Conservation (phyloP, 108 stramenopile species). For the Stephanodiscus triporus region DNA sequence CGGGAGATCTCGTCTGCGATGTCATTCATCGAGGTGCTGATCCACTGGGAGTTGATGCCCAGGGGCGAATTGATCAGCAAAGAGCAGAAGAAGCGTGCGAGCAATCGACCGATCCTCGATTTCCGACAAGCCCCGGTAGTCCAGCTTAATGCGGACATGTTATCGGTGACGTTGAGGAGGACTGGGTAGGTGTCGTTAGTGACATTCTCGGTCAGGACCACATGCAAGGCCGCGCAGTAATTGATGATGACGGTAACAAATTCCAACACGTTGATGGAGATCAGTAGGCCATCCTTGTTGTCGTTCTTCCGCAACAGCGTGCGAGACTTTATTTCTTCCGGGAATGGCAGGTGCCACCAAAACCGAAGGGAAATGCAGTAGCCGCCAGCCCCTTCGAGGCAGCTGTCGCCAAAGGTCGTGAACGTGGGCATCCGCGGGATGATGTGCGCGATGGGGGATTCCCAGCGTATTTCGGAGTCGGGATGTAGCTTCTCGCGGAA, state of each 20-base stretch:
- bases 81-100: too few relatives aligned
- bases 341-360: conserved; percentile 24
- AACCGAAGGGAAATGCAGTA: neutral
- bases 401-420: neutral
- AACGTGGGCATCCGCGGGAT: neutral
- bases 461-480: neutral
- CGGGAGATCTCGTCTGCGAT: too few relatives aligned
- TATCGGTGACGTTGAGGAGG: conserved; percentile 3
- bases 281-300: neutral
- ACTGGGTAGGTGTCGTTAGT: too few relatives aligned
- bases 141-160: conserved; percentile 14
- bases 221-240: neutral
- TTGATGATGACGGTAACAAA: conserved; percentile 1
- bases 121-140: conserved; percentile 2
- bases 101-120: neutral
- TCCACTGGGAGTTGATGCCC: too few relatives aligned
- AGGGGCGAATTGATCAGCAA: too few relatives aligned
- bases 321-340: neutral
- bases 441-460: conserved; percentile 10
- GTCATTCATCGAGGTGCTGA: too few relatives aligned
- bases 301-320: neutral
- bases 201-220: neutral
- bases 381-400: conserved; percentile 23
- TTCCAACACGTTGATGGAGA: neutral
- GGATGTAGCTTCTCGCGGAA: conserved; percentile 6